Conservation (phyloP, 345 rosid genomes). For the Lagerstroemia speciosa region DNA sequence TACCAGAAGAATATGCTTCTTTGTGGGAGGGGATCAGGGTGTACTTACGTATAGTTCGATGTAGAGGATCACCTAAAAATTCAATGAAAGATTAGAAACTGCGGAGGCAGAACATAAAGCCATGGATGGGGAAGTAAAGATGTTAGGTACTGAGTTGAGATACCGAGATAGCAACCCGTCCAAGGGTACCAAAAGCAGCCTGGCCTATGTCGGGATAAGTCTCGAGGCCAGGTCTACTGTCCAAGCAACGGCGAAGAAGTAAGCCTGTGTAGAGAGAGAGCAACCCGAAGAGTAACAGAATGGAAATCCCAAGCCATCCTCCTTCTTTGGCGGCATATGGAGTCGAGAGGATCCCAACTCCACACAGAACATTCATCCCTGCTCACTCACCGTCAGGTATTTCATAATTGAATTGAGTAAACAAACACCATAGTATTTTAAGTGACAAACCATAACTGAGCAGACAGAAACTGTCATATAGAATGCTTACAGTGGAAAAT, state of each 20-base stretch:
- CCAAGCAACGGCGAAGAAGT: conserved; percentile 71
- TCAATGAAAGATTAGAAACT: background rate
- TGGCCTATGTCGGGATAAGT: conserved; percentile 97
- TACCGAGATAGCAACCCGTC: conserved; percentile 72
- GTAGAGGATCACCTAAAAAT: conserved; percentile 74
- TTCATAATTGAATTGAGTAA: background rate
- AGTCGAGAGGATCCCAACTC: conserved; percentile 91
- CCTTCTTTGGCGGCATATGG: conserved; percentile 90
- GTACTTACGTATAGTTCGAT: conserved; percentile 84
- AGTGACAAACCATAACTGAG: background rate
- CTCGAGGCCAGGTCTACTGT: conserved; percentile 70
- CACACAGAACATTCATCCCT: conserved; percentile 92
- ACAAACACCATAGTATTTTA: background rate
- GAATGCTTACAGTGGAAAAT: background rate
- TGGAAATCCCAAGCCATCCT: conserved; percentile 72
- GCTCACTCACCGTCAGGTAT: background rate
- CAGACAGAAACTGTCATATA: background rate
- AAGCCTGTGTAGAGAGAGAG: conserved; percentile 86
- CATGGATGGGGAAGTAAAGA: background rate
- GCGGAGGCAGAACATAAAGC: background rate
- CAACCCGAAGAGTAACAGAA: conserved; percentile 52
- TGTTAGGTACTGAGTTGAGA: conserved; percentile 5
- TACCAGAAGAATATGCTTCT: background rate
- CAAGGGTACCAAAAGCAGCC: conserved; percentile 73
- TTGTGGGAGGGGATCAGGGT: conserved; percentile 14